Percentiles rank a stretch among this genome's conserved stretches.
phyloP scores from a whole-genome alignment of 179 eudicot species.

The Beta macrorhiza region DNA sequence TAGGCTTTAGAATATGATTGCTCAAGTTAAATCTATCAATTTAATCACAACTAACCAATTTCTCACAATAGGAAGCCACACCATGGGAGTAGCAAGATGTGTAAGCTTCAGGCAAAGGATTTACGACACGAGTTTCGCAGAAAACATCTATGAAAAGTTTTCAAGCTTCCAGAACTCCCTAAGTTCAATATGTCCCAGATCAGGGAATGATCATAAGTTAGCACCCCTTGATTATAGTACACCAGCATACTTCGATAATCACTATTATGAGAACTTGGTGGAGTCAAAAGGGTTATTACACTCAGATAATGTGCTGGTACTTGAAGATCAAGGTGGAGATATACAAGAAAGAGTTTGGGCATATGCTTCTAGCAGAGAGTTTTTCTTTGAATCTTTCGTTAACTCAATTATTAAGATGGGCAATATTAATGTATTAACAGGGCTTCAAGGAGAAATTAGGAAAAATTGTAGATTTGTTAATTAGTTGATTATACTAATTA shows the following conservation, averaged over 20 bases:
- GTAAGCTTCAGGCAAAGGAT: slow-evolving; percentile 59
- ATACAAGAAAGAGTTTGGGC: slow-evolving; percentile 51
- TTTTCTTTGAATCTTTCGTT: slow-evolving; percentile 54
- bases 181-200: slow-evolving; percentile 50
- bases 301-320: slow-evolving; percentile 60
- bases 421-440: slow-evolving; percentile 51
- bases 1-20: not conserved
- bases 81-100: slow-evolving; percentile 67
- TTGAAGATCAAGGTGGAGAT: slow-evolving; percentile 50
- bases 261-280: slow-evolving; percentile 48
- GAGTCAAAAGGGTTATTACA: slow-evolving; percentile 51
- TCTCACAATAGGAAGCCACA: slow-evolving; percentile 54
- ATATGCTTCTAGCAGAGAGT: slow-evolving; percentile 37
- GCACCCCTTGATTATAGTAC: slow-evolving; percentile 57
- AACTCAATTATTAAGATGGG: slow-evolving; percentile 75
- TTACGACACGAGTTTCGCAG: slow-evolving; percentile 36
- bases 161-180: slow-evolving; percentile 32
- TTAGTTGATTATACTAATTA: not conserved
- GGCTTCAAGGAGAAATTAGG: slow-evolving; percentile 61
- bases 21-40: not conserved
- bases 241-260: slow-evolving; percentile 54
- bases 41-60: not conserved
- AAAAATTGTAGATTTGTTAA: slow-evolving; percentile 53
- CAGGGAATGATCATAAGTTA: slow-evolving; percentile 45
- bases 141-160: slow-evolving; percentile 35